phyloP scores from a whole-genome alignment of 371 early-diverging fungal genomes.

The Apophysomyces variabilis region DNA sequence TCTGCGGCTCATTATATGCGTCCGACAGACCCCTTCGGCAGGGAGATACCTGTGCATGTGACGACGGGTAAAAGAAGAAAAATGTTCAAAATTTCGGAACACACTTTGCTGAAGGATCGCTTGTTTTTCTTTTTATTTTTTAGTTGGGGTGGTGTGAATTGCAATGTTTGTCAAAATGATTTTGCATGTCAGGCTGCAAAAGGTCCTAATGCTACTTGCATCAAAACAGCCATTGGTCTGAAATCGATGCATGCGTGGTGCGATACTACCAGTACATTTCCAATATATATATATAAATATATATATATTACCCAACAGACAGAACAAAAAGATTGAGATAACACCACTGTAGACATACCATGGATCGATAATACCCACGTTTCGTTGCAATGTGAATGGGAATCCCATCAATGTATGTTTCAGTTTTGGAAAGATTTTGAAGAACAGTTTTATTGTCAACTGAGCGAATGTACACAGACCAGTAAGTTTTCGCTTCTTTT shows the following conservation, averaged over 20 bases:
- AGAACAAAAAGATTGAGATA: neutral
- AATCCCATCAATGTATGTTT: constrained; percentile 42
- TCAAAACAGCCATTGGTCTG: constrained; percentile 49
- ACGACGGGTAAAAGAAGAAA: constrained; percentile 36
- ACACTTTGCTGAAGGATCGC: neutral
- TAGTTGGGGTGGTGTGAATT: constrained; percentile 56
- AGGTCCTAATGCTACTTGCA: constrained; percentile 46
- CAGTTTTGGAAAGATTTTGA: constrained; percentile 63
- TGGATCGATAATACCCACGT: constrained; percentile 58
- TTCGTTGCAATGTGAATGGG: constrained; percentile 53
- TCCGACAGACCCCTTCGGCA: constrained; percentile 33
- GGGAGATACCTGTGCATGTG: constrained; percentile 45
- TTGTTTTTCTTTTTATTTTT: neutral
- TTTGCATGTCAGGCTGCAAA: constrained; percentile 36
- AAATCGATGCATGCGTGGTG: constrained; percentile 60
- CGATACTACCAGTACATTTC: constrained; percentile 45
- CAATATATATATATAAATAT: neutral
- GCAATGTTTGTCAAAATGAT: constrained; percentile 52
- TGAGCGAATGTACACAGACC: constrained; percentile 56
- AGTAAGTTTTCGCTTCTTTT: constrained; percentile 27
- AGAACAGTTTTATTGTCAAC: constrained; percentile 63
- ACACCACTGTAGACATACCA: constrained; percentile 40
- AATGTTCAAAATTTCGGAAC: neutral
- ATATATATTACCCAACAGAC: too few species aligned
- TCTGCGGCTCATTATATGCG: constrained; percentile 49